Percentiles rank a stretch among this genome's conserved stretches.
These are phyloP conservation scores for Phytophthora rubi DNA, from an alignment of 352 stramenopile genomes.

Conservation along the genomic window DNA sequence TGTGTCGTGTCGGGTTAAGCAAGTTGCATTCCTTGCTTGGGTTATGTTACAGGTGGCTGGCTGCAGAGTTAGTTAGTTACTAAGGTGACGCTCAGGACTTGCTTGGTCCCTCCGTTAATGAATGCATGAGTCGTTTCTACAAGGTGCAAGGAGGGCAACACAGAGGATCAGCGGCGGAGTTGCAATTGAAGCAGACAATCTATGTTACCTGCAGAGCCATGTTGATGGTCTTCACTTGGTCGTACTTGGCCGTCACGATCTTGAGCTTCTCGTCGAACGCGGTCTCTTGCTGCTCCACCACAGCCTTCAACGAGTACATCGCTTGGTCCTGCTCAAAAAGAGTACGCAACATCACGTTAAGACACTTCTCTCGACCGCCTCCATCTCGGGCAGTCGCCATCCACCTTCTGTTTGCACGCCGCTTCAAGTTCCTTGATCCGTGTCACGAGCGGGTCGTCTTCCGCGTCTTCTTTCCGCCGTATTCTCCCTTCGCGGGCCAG, in stretches of 20 bases:
- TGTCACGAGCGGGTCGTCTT: constrained; percentile 33
- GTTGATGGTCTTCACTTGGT: constrained; percentile 84
- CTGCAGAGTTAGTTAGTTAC: background rate
- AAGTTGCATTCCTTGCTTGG: constrained; percentile 7
- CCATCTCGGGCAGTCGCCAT: background rate
- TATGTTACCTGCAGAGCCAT: constrained; percentile 68
- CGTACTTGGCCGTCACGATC: constrained; percentile 73
- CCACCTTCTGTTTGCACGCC: constrained; percentile 77
- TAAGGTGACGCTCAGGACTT: constrained; percentile 27
- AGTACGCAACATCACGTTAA: background rate
- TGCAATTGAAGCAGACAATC: background rate
- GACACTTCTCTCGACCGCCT: too few species aligned
- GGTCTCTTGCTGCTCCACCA: constrained; percentile 74
- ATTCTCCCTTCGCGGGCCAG: constrained; percentile 17
- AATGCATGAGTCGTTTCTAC: constrained; percentile 66
- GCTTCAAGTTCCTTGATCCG: constrained; percentile 75
- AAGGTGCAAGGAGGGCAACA: background rate
- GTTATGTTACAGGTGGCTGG: constrained; percentile 19
- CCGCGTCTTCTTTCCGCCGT: constrained; percentile 23
- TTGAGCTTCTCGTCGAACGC: constrained; percentile 78
- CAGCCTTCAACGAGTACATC: constrained; percentile 63
- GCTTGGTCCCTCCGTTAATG: constrained; percentile 44
- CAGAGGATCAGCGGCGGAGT: too few species aligned
- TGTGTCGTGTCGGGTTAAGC: background rate
- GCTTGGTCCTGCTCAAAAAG: constrained; percentile 57